Evolutionary conservation across 2,329 filamentous ascomycete genomes (phyloP).

Genomic region (Paecilomyces dactylethromorphus): DNA sequence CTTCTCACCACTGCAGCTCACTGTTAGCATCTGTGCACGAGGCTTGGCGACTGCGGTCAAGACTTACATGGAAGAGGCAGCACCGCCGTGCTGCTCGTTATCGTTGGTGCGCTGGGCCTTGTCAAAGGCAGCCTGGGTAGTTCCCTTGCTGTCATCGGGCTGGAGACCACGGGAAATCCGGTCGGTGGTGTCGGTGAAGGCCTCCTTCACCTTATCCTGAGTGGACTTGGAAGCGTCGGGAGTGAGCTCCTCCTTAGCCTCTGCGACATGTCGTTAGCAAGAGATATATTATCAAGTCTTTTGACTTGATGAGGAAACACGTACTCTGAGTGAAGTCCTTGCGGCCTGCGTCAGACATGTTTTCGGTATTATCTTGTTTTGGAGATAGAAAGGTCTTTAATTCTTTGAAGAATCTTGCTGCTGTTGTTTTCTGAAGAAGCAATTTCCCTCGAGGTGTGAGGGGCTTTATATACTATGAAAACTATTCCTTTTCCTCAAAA

Average conservation of each 20-base stretch:
- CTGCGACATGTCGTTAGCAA: conserved; percentile 25
- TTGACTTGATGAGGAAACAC: conserved; percentile 9
- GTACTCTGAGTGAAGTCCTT: conserved; percentile 52
- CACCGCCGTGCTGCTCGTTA: conserved; percentile 31
- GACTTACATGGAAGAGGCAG: conserved; percentile 34
- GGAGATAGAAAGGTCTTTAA: background rate
- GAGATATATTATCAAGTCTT: background rate
- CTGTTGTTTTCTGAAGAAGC: background rate
- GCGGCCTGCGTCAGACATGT: conserved; percentile 57
- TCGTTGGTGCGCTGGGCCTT: conserved; percentile 43
- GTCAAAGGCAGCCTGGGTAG: conserved; percentile 45
- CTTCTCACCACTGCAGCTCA: conserved; percentile 31
- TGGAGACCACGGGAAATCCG: conserved; percentile 46
- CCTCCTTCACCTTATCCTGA: conserved; percentile 52
- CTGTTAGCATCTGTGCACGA: conserved; percentile 4
- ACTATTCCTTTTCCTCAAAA: background rate
- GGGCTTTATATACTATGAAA: background rate
- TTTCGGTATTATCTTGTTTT: conserved; percentile 11
- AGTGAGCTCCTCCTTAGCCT: conserved; percentile 51
- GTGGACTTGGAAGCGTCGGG: conserved; percentile 58
- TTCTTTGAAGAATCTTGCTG: background rate
- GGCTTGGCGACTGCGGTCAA: background rate
- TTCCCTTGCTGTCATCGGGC: conserved; percentile 51
- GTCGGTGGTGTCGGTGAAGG: conserved; percentile 50
- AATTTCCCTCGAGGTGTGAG: background rate